Evolutionary conservation across 257 asterid species (phyloP), one percentile per base, ranked within the genome.

Genomic region (Nemophila menziesii): DNA sequence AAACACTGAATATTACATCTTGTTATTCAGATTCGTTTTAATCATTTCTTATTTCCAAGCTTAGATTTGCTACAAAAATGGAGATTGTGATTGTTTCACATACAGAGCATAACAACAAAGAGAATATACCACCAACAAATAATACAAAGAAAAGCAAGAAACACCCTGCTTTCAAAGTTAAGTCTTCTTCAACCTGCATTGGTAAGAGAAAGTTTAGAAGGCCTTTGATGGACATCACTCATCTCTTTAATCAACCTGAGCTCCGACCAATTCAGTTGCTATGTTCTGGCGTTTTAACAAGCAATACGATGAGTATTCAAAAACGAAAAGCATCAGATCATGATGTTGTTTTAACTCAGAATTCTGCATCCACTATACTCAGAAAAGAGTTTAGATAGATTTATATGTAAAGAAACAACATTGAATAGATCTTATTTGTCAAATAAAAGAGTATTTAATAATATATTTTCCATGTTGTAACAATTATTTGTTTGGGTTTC

Each of bases 151-250:
- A 55, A 26, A 5, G 20, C 46, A 46, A 43, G 18, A 8, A 29
- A 4, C 6, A 24, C 4, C 33, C 33, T 49, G 20, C 44, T 17
- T 50, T 19, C 33, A 48, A 56, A 13, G 6, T 11, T 33, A 46
- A 61, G 37, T 17, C 17, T 34, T 3, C 11, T n/a, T 14, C 5
- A 0, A 37, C 11, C 16, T 13, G 4, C 53, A 50, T 52, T 23
- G 59, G 47, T 50, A 57, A 51, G n/a, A 48, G 34, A 12, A 11
- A 7, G 6, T 4, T 16, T 11, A 60, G 80, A 41, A 63, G 50
- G 65, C 73, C 80, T 22, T 33, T 72, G 12, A 70, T 54, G 51
- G 75, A 76, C 47, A 60, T 76, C n/a, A 72, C 85, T 6, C 39
- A 60, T 45, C 50, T 69, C 41, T 42, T 48, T 48, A 8, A 22